These are phyloP conservation scores for Nemania serpens DNA, from an alignment of 2,329 filamentous ascomycete species.

Conservation along the genomic window DNA sequence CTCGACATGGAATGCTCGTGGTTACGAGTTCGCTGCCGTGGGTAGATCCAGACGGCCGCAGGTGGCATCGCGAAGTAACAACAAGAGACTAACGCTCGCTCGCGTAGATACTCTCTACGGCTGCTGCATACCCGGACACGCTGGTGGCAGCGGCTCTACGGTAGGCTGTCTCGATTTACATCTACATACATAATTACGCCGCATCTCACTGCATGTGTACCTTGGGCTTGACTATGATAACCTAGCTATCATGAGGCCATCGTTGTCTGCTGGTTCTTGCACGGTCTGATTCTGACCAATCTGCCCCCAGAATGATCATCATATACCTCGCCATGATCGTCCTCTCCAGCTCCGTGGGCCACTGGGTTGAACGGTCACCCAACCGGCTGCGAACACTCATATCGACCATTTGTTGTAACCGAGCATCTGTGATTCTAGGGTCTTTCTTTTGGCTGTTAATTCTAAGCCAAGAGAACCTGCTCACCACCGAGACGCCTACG, in stretches of 20 bases:
- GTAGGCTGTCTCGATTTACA: conserved; percentile 32
- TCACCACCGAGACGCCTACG: conserved; percentile 18
- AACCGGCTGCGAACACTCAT: conserved; percentile 47
- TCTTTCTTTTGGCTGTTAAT: conserved; percentile 48
- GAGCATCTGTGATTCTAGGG: conserved; percentile 46
- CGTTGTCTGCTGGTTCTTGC: not conserved
- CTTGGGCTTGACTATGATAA: not conserved
- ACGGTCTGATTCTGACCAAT: conserved; percentile 8
- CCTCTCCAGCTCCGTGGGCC: conserved; percentile 48
- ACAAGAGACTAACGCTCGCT: conserved; percentile 34
- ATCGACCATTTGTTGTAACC: conserved; percentile 49
- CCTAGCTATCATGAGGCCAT: not conserved
- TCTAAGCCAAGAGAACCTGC: conserved; percentile 36
- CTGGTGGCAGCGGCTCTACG: conserved; percentile 46
- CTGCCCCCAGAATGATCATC: conserved; percentile 38
- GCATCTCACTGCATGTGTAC: not conserved
- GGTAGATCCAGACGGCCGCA: conserved; percentile 28
- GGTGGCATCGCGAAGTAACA: no score
- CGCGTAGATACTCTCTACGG: conserved; percentile 56
- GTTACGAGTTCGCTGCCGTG: conserved; percentile 61
- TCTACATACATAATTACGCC: not conserved
- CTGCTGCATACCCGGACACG: conserved; percentile 51
- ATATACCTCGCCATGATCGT: conserved; percentile 47
- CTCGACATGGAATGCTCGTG: conserved; percentile 61
- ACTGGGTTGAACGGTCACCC: conserved; percentile 48